These are phyloP conservation scores for Globisporangium paddicum DNA, from an alignment of 352 stramenopile species.

Conservation along the genomic window DNA sequence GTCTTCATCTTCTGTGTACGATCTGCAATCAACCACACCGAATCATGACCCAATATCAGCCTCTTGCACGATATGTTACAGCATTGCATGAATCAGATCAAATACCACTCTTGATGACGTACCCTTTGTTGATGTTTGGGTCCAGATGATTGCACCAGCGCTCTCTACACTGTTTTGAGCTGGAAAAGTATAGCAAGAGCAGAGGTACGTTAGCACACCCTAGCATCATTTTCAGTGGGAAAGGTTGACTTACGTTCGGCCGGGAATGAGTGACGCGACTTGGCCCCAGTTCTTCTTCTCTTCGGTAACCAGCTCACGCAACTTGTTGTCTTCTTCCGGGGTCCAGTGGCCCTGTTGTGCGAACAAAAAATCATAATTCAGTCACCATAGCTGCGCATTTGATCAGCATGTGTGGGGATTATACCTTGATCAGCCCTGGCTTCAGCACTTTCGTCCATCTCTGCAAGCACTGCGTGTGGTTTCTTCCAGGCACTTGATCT, in stretches of 20 bases:
- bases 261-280: slow-evolving; percentile 74
- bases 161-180: slow-evolving; percentile 91
- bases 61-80: neutral
- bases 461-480: slow-evolving; percentile 92
- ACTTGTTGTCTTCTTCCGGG: slow-evolving; percentile 85
- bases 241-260: slow-evolving; percentile 61
- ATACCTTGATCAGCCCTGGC: slow-evolving; percentile 90
- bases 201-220: neutral
- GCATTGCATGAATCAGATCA: neutral
- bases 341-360: slow-evolving; percentile 85
- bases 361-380: neutral
- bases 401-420: slow-evolving; percentile 1
- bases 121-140: slow-evolving; percentile 92
- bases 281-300: slow-evolving; percentile 91
- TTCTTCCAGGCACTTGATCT: slow-evolving; percentile 86
- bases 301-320: slow-evolving; percentile 80
- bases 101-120: slow-evolving; percentile 13
- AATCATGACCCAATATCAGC: neutral
- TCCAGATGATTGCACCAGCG: slow-evolving; percentile 92
- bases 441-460: slow-evolving; percentile 93
- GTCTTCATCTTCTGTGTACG: slow-evolving; percentile 90
- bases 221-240: neutral
- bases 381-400: neutral
- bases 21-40: slow-evolving; percentile 23
- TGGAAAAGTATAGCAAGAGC: slow-evolving; percentile 18